These are phyloP conservation scores for Parascedosporium putredinis DNA, from an alignment of 2,329 filamentous ascomycete species.

Conservation along the genomic window DNA sequence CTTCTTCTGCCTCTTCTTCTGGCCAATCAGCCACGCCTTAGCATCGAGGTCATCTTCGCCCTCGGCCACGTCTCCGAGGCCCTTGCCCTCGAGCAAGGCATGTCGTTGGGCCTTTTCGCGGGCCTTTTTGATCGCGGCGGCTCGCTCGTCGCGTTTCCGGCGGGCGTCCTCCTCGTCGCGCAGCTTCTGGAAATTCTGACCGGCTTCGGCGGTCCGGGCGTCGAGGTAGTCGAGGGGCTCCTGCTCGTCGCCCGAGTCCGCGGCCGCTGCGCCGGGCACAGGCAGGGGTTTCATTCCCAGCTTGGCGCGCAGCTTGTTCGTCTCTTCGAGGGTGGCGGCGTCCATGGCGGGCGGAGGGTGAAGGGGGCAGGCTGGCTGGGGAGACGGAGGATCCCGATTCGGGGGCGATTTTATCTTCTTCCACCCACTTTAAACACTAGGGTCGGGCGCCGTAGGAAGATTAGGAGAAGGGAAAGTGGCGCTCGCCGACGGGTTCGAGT, in stretches of 20 bases:
- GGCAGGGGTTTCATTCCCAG: constrained; percentile 86
- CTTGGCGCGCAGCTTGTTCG: constrained; percentile 80
- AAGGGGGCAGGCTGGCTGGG: no score
- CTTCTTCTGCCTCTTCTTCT: constrained; percentile 91
- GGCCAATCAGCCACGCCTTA: constrained; percentile 73
- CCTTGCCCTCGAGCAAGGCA: constrained; percentile 67
- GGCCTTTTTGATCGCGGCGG: constrained; percentile 76
- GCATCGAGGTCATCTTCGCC: constrained; percentile 57
- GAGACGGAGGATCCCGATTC: no score
- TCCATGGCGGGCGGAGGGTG: constrained; percentile 34
- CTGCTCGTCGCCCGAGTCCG: constrained; percentile 50
- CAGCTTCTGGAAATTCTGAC: constrained; percentile 59
- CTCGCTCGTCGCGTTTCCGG: constrained; percentile 66
- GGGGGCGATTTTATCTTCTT: no score
- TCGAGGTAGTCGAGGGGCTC: constrained; percentile 77
- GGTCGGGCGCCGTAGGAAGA: no score
- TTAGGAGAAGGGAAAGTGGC: no score
- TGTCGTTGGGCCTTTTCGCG: constrained; percentile 73
- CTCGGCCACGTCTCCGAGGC: constrained; percentile 66
- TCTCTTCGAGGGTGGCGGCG: constrained; percentile 76
- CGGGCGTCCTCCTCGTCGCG: constrained; percentile 67
- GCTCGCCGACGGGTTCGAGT: no score
- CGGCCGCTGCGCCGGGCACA: constrained; percentile 54
- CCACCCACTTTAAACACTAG: no score
- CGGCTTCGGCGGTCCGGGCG: constrained; percentile 60